Base-by-base conservation (phyloP, 768 basidiomycete genomes). In the Amanita exitialis region DNA sequence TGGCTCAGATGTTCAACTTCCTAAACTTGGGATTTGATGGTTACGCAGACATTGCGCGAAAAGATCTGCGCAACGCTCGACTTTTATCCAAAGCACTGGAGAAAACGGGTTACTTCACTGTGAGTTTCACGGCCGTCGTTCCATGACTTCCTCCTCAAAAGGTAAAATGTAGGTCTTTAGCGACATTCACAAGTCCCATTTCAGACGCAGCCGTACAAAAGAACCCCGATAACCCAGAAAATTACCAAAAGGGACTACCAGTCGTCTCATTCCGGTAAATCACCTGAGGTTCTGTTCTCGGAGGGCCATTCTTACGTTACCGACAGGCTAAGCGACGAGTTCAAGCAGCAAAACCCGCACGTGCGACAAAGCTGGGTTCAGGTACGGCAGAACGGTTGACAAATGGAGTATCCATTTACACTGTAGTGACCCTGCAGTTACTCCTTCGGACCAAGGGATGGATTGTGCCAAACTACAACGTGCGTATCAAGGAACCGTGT, bases 1-100 rank as follows among this genome's bases (percentile, higher is more conserved):
- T 81, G 41, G 74, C 69, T 2, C 78, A 79, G 55, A 76, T 78
- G 70, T 82, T 74, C 68, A 78, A 78, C 58, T 77, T 80, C 69
- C 63, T 80, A 36, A 78, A 78, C 54, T 68, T 76, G 37, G 79
- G 78, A n/a, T 75, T 76, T 52, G 69, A 73, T 4, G 79, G 78
- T 6, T 80, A 78, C 58, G 71, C 67, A 47, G 63, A 58, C 53
- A 67, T 71, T 20, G 66, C 70, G 2, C 58, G 62, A 52, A 75
- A 75, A 54, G 77, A 78, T 53, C 63, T 78, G 8, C 67, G 71
- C 44, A 83, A 84, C 53, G 77, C 80, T 0, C 68, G 82, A 32
- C 62, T 81, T 56, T 63, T 82, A 38, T 75, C 77, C 1, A 67
- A 73, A 34, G 81, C 82, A 0, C 66, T 84, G 5, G 80, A 82